phyloP scores from a whole-genome alignment of 306 rosid species.

The Prunus mira region DNA sequence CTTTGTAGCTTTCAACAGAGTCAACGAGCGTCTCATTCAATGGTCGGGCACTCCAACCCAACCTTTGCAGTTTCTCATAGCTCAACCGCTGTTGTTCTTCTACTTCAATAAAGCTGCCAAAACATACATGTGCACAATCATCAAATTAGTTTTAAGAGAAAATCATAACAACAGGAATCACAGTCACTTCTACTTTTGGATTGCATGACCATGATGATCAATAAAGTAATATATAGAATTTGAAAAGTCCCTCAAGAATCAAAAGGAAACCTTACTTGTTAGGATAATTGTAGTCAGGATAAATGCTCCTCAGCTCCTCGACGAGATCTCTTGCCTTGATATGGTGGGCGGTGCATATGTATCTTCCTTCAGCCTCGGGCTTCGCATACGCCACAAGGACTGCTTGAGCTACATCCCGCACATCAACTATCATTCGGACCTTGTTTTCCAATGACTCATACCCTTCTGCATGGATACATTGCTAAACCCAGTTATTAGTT shows the following conservation, averaged over 20 bases:
- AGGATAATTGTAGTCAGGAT: slow-evolving; percentile 61
- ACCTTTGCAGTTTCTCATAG: slow-evolving; percentile 47
- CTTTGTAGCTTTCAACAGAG: slow-evolving; percentile 37
- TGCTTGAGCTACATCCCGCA: slow-evolving; percentile 64
- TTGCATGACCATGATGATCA: not conserved
- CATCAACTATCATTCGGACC: slow-evolving; percentile 43
- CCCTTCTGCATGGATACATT: slow-evolving; percentile 31
- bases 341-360: slow-evolving; percentile 43
- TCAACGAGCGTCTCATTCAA: slow-evolving; percentile 56
- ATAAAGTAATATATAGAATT: not conserved
- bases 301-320: slow-evolving; percentile 49
- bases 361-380: slow-evolving; percentile 68
- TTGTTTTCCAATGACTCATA: slow-evolving; percentile 51
- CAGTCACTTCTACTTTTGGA: not conserved
- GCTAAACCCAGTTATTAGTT: not conserved
- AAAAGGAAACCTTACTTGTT: slow-evolving; percentile 43
- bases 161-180: not conserved
- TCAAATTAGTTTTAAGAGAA: not conserved
- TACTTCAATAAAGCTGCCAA: slow-evolving; percentile 20
- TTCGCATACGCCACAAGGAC: slow-evolving; percentile 62
- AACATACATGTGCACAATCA: not conserved
- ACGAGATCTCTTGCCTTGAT: slow-evolving; percentile 36
- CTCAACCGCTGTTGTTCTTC: slow-evolving; percentile 12
- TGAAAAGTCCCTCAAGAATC: not conserved
- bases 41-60: slow-evolving; percentile 57